Conservation (phyloP, 441 rosid genomes). For the Erodium moschatum region DNA sequence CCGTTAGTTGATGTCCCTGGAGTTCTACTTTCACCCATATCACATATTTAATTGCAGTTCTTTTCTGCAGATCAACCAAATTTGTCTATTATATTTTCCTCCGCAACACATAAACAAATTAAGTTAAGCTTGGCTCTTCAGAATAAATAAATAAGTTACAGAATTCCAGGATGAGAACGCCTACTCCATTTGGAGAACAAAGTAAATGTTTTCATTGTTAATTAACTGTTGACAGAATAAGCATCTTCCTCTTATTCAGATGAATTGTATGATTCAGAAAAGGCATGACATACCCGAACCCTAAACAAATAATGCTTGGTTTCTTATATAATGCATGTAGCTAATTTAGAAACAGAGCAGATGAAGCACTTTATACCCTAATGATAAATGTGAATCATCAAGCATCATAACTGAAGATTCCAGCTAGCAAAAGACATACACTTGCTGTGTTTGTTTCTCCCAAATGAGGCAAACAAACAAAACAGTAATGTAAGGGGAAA, state of each 20-base stretch:
- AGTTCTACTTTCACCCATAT: background rate
- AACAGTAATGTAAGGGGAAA: background rate
- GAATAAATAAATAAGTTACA: background rate
- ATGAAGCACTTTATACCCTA: background rate
- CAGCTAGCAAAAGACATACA: background rate
- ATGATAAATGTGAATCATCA: background rate
- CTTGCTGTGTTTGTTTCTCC: background rate
- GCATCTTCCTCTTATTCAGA: background rate
- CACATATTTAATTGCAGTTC: background rate
- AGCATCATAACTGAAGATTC: background rate
- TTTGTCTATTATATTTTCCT: background rate
- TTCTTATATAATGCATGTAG: background rate
- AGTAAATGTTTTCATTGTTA: background rate
- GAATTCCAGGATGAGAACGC: background rate
- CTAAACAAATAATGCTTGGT: slow-evolving; percentile 1
- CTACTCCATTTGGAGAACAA: background rate
- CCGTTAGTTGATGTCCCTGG: background rate
- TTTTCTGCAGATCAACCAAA: background rate
- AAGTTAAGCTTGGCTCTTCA: background rate
- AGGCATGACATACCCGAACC: background rate
- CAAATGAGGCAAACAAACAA: background rate
- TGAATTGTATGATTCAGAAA: background rate
- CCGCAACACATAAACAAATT: background rate
- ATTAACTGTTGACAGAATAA: background rate
- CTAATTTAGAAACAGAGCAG: background rate